phyloP scores from a whole-genome alignment of 176 grass and related monocot genomes.

The Thalia dealbata region DNA sequence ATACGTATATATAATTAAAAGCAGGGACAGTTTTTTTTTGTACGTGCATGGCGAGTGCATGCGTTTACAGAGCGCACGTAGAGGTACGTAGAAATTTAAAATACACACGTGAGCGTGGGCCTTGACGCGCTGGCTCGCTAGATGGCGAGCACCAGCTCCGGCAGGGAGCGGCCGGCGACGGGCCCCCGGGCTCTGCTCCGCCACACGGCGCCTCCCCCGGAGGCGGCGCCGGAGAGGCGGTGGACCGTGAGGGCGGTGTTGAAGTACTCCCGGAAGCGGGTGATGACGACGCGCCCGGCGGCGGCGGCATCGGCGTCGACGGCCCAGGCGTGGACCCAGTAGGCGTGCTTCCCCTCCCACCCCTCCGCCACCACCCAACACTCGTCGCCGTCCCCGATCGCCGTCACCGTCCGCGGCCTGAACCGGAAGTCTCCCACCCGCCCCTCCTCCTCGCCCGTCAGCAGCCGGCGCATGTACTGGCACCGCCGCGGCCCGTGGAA shows the following conservation, averaged over 20 bases:
- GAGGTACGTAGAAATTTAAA: no score
- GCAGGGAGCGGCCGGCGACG: constrained; percentile 14
- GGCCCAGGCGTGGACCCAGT: constrained; percentile 46
- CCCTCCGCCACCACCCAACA: constrained; percentile 38
- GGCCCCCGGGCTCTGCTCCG: not conserved
- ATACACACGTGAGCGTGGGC: no score
- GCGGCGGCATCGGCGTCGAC: constrained; percentile 19
- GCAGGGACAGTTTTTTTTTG: no score
- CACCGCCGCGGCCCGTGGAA: constrained; percentile 36
- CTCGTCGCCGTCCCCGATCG: not conserved
- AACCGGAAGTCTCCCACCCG: constrained; percentile 15
- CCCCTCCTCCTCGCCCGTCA: constrained; percentile 20
- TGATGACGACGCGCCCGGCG: constrained; percentile 25
- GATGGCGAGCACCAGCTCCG: constrained; percentile 27
- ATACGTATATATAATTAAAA: no score
- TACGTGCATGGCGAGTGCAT: no score
- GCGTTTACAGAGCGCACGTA: no score
- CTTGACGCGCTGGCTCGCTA: no score
- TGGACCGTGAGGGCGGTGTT: constrained; percentile 27
- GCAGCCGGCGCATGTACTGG: constrained; percentile 30
- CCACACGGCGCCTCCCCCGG: constrained; percentile 7
- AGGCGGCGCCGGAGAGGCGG: not conserved
- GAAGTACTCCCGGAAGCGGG: constrained; percentile 40
- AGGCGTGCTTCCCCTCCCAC: constrained; percentile 27
- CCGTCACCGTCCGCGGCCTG: constrained; percentile 5